These are phyloP conservation scores for Backusella tuberculispora DNA, from an alignment of 192 early-diverging fungal species.

Conservation along the genomic window DNA sequence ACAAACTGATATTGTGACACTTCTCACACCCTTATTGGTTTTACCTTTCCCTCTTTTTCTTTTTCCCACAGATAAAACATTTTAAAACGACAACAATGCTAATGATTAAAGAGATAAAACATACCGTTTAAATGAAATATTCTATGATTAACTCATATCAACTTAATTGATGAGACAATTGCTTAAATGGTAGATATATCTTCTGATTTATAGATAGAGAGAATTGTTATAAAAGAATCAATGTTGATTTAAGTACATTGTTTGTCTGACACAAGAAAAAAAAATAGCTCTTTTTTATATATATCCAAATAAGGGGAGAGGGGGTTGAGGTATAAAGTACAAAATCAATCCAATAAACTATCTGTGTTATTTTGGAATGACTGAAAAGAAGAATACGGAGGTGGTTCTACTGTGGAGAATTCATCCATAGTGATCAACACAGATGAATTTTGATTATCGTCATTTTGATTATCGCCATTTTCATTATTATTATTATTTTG, in stretches of 20 bases:
- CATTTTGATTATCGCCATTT: background rate
- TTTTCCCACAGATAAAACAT: conserved; percentile 3
- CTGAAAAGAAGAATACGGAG: background rate
- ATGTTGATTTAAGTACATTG: background rate
- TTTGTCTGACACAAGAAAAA: background rate
- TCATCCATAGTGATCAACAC: conserved; percentile 16
- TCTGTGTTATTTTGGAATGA: background rate
- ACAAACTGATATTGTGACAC: background rate
- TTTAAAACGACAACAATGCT: background rate
- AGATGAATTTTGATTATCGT: background rate
- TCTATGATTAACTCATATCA: background rate
- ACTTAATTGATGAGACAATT: background rate
- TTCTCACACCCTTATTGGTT: conserved; percentile 1
- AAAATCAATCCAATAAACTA: conserved; percentile 10
- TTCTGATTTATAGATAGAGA: background rate
- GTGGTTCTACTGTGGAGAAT: background rate
- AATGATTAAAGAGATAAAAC: too few relatives aligned
- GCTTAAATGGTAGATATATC: background rate
- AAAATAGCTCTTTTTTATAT: background rate
- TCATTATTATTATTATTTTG: background rate
- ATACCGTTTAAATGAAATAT: background rate
- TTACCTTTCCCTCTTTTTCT: background rate
- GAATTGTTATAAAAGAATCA: too few relatives aligned
- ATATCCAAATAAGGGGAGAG: background rate
- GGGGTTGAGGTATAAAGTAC: background rate